Base-by-base conservation (phyloP, 768 basidiomycete genomes). In the Tricholoma saponaceum region DNA sequence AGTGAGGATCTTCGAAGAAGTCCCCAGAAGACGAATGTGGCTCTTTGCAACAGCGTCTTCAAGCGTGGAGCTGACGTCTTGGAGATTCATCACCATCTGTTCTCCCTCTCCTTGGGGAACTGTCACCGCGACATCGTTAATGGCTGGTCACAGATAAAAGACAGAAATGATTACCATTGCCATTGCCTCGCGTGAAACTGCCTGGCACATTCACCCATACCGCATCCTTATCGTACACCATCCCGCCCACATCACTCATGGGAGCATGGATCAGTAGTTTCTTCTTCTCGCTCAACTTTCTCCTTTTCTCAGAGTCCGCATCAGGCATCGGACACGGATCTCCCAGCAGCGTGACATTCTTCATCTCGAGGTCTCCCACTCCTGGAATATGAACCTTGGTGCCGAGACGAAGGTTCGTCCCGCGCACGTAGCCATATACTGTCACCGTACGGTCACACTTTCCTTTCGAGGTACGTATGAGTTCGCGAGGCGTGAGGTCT, bases 121-220 rank as follows among this genome's bases (percentile, higher is more conserved):
- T 94, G 61, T 25, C 50, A 20, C 56, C 32, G 18, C 50, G 22
- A 52, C 46, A 47, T 55, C 9, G 39, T 57, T n/a, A 52, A 14
- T 22, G 55, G 18, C 10, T 22, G 28, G 28, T 28, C 7, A 50
- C 16, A 25, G 22, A n/a, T 18, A 32, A 10, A 52, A 39, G 12
- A 22, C 13, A 22, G 26, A 32, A 26, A 18, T 35, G 26, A 81
- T 55, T 65, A 87, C 89, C 79, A 58, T 87, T 85, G 6, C 72
- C 74, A 62, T 83, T 85, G n/a, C 85, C 87, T 59, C 88, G 79
- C 13, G 92, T 88, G 69, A 99, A 99, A 66, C 83, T 96, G 1
- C 97, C 97, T 12, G 94, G 90, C 9, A 98, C 95, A 69, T 98
- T 98, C 62, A 99, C 89, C 81, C 92, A 99, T 2, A 99, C 95